Evolutionary conservation across 192 early-diverging fungal genomes (phyloP), one percentile per base, ranked within the genome.

Genomic region (Umbelopsis isabellina): DNA sequence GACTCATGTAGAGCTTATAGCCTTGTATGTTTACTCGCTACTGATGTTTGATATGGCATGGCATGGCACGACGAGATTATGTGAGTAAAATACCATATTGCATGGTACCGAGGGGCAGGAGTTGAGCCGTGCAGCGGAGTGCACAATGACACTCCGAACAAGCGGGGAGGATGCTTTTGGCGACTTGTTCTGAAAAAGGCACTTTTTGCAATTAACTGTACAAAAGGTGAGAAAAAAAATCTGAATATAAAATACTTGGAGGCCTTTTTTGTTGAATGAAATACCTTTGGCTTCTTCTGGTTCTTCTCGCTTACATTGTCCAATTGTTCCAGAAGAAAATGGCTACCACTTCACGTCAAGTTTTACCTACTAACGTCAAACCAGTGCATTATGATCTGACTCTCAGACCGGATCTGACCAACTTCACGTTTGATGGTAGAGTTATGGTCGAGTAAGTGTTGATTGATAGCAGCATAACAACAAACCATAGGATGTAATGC

Each of bases 331-430:
- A 25, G 25, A 22, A 55, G 20, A 21, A 49, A 15, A 55, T 25
- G 13, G 25, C 25, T 21, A 25, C 52, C 2, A 55, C 52, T 25
- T 55, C 65, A 25, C 87, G 85, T 50, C 89, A 95, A 75, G 87
- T 96, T 49, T 88, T 97, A 41, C 96, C 96, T 49, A 90, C 88
- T 65, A 94, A 87, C 70, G 92, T 95, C 61, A 88, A 84, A 49
- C 96, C 96, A 10, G 75, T 83, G 45, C 92, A 96, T 79, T 97
- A 97, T 83, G 85, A 86, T 73, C 81, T 97, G 46, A 80, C 84
- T 7, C 75, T 97, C 13, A 91, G 89, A 18, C 94, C 96, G 2
- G 86, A 95, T 77, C 82, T 97, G 53, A 86, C 85, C n/a, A 79
- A 84, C 30, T 94, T 95, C 68, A 88, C 85, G 7, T 97, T 94